Base-by-base conservation (phyloP, 495 filamentous ascomycete genomes). In the Saxispiralis lemnorum region DNA sequence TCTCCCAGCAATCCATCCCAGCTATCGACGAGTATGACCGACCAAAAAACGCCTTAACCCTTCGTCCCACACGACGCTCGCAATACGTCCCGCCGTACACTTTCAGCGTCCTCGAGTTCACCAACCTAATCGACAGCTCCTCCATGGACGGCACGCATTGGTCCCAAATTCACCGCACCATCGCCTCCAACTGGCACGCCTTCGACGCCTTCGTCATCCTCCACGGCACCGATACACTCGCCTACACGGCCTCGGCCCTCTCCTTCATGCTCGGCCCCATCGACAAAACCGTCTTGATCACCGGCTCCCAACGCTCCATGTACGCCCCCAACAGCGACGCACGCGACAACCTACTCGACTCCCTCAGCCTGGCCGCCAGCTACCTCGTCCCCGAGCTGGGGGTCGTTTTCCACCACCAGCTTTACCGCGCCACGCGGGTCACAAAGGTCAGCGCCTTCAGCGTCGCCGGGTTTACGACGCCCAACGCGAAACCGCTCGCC, bases 341-440 rank as follows among this genome's bases (percentile, higher is more conserved):
- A 6, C 83, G 84, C n/a, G 87, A 94, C 61, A 97, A 97, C 53
- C 67, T 97, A 12, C 78, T 97, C 10, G 82, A 83, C 20, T 85
- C 84, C 16, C 67, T 96, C 43, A 87, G 94, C 55, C 82, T 97
- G 46, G 89, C 89, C 6, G 88, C 87, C 37, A 89, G 92, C 43
- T 97, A 95, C 61, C 82, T 85, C 65, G 86, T 97, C 49, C 87
- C 89, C 0, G 89, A 97, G 58, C 87, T 97, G 24, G 88, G 84
- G 57, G 68, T 97, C 36, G 95, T 92, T 66, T 97, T 97, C 68
- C 82, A 89, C 59, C 79, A 92, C 63, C 81, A 71, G 38, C 71
- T 97, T n/a, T 93, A 81, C 59, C 76, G 89, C 12, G 89, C 87
- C 12, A 95, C 95, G 57, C 71, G 89, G 35, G 70, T 78, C 2